Conservation (phyloP, 345 rosid genomes). For the Pistacia integerrima region DNA sequence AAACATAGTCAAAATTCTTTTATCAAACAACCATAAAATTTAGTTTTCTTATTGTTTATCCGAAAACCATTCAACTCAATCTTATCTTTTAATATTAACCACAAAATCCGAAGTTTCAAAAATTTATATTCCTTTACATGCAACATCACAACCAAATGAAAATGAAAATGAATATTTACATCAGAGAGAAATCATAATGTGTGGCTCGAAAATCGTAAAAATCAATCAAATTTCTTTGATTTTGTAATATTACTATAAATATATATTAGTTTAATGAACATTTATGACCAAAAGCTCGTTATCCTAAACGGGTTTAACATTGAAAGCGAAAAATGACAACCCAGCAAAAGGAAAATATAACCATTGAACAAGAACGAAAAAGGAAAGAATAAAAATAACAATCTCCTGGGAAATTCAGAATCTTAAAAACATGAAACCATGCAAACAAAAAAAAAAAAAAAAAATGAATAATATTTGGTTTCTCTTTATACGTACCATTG, state of each 20-base stretch:
- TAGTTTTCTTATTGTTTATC: too few relatives aligned
- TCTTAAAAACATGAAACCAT: not conserved
- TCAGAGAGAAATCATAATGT: not conserved
- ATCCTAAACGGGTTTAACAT: not conserved
- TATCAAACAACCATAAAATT: too few relatives aligned
- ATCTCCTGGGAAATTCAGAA: not conserved
- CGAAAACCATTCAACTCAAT: too few relatives aligned
- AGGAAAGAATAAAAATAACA: not conserved
- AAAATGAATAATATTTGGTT: not conserved
- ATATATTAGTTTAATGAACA: too few relatives aligned
- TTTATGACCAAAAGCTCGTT: not conserved
- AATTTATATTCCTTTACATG: too few relatives aligned
- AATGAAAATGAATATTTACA: too few relatives aligned
- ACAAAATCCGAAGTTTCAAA: too few relatives aligned
- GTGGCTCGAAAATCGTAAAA: not conserved
- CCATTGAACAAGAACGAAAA: not conserved
- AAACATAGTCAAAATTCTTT: too few relatives aligned
- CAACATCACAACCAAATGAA: not conserved
- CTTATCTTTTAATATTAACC: too few relatives aligned
- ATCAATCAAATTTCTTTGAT: too few relatives aligned
- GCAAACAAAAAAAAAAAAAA: not conserved
- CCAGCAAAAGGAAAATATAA: not conserved
- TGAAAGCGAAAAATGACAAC: not conserved
- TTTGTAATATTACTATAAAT: too few relatives aligned
- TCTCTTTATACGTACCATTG: constrained; percentile 51